Evolutionary conservation across 345 rosid species (phyloP).

Genomic region (Barbarea vulgaris): DNA sequence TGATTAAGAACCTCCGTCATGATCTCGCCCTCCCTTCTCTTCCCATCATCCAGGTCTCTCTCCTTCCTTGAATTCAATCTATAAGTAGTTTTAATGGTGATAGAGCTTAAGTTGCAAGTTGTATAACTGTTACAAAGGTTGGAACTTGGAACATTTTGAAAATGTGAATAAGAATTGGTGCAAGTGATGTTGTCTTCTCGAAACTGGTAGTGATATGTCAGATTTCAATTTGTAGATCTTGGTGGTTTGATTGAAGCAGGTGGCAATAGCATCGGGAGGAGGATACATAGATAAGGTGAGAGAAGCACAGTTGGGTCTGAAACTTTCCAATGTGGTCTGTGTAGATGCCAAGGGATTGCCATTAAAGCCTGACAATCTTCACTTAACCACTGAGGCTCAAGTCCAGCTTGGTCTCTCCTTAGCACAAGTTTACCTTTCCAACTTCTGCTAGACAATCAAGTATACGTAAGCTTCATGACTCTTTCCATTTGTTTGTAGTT

Average conservation of each 20-base stretch:
- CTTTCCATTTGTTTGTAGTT: not conserved
- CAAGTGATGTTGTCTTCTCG: not conserved
- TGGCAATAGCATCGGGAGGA: conserved; percentile 79
- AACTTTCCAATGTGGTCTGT: conserved; percentile 59
- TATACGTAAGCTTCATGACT: not conserved
- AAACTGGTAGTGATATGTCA: not conserved
- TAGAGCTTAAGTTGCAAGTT: not conserved
- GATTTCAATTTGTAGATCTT: not conserved
- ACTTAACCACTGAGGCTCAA: conserved; percentile 72
- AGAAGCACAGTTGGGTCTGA: conserved; percentile 65
- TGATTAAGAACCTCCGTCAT: conserved; percentile 59
- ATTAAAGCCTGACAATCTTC: conserved; percentile 70
- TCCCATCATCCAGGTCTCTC: conserved; percentile 70
- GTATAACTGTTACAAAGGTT: not conserved
- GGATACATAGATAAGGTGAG: conserved; percentile 65
- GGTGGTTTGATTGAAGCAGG: conserved; percentile 49
- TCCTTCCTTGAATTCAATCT: not conserved
- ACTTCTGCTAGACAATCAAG: conserved; percentile 33
- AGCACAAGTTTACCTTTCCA: conserved; percentile 63
- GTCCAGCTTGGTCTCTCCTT: conserved; percentile 71
- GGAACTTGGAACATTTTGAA: not conserved
- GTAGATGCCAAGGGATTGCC: conserved; percentile 81
- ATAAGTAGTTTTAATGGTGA: not conserved
- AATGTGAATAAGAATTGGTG: not conserved
- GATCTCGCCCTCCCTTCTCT: conserved; percentile 74